phyloP scores from a whole-genome alignment of 352 stramenopile species.

The Poterioochromonas sp. region DNA sequence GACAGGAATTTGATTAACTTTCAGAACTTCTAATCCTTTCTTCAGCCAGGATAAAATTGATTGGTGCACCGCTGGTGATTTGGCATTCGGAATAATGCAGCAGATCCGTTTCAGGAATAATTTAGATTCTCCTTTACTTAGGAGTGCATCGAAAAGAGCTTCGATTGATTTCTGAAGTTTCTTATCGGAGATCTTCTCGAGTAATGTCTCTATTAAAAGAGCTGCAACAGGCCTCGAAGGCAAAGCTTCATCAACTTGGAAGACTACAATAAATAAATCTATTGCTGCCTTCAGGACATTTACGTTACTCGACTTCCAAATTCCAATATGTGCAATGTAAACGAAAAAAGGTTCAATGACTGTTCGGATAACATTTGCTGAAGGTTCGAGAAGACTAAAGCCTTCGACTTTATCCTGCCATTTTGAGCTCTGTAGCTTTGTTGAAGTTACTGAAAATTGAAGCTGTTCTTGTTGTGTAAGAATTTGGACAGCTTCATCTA shows the following conservation, averaged over 20 bases:
- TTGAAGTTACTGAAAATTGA: neutral
- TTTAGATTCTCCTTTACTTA: too few relatives aligned
- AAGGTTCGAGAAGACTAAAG: neutral
- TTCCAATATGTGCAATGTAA: neutral
- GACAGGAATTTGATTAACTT: neutral
- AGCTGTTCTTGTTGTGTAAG: neutral
- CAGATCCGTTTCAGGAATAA: too few relatives aligned
- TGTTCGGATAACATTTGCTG: neutral
- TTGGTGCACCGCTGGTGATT: conserved; percentile 15
- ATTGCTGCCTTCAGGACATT: conserved; percentile 5
- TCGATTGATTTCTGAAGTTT: neutral
- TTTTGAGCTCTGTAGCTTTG: neutral
- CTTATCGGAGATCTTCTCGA: conserved; percentile 21
- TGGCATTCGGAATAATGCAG: too few relatives aligned
- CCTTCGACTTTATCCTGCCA: conserved; percentile 22
- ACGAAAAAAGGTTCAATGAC: too few relatives aligned
- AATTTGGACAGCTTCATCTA: neutral
- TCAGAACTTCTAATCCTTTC: neutral
- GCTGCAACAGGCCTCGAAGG: neutral
- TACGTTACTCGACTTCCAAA: conserved; percentile 10
- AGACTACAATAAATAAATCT: neutral
- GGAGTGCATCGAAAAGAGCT: neutral
- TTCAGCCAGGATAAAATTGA: conserved; percentile 1
- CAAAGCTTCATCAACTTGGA: neutral
- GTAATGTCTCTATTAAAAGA: neutral